Base-by-base conservation (phyloP, 140 eudicot genomes). In the Ambrosia hybrid region DNA sequence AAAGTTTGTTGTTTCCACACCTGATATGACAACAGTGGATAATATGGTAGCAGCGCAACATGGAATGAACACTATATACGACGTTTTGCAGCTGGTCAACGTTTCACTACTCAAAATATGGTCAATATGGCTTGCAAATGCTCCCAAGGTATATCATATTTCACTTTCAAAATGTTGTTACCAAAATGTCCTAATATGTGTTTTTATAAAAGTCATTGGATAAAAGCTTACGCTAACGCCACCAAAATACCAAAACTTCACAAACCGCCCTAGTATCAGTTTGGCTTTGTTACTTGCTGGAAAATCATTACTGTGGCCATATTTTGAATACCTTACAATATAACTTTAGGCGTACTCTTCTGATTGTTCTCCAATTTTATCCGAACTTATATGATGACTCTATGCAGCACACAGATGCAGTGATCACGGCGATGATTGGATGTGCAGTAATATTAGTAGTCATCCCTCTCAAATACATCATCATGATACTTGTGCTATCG, bases 31-130 rank as follows among this genome's bases (percentile, higher is more conserved):
- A 37, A 65, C 92, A 2, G 53, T 92, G 85, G 95, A 89, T 76
- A 92, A 87, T 73, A 82, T 92, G 13, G 98, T 92, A 21, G 89
- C 96, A 5, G 92, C 88, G 36, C 91, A 92, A 46, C 95, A 83
- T 52, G 95, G 90, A n/a, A 11, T 92, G 17, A 73, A 82, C 59
- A 81, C 73, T 38, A 48, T 83, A 16, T 87, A 87, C 59, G 86
- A 83, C 14, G 49, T 76, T 39, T 56, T 85, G 45, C 91, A 85
- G 67, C 39, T 38, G 43, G 67, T 81, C 55, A 92, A 92, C 61
- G 69, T 92, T 75, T 73, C 95, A 0, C 65, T 92, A 9, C 81
- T 92, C 5, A 92, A 92, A 78, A 57, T 89, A 30, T 80, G 89
- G 88, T 92, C 98, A 56, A 67, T 92, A 66, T 58, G 89, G 80